Evolutionary conservation across 495 filamentous ascomycete genomes (phyloP), one percentile per base, ranked within the genome.

Genomic region (Aspergillus incahuasiensis): DNA sequence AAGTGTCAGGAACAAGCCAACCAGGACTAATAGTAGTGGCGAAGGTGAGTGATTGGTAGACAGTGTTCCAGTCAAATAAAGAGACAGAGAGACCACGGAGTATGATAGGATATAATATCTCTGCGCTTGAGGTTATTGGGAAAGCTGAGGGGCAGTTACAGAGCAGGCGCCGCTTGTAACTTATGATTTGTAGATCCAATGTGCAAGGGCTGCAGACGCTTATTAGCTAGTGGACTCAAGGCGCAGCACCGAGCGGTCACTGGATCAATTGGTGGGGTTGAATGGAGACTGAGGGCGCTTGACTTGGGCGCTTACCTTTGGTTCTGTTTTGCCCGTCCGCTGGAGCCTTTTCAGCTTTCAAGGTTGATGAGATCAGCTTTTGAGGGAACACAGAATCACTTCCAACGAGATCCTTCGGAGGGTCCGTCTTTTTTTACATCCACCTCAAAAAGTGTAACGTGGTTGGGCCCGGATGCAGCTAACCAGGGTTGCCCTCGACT

Each of bases 381-480:
- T 56, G 54, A 42, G 49, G 44, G 59, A 63, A 60, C 54, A 60
- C 42, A 61, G 63, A 61, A 59, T 57, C 39, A 61, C 66, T 65
- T 64, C 54, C n/a, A 58, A 71, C 59, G 18, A 54, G 55, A 56
- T 59, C 44, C 42, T 49, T 55, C 57, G 72, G 68, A 69, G 64
- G 60, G 57, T 59, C 66, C 68, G 66, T 41, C 56, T 68, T 65
- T 73, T 63, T 71, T 64, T 61, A 74, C 63, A 62, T 63, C 63
- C 64, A 68, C 61, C 20, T 66, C 62, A 51, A 35, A n/a, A 64
- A 68, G 67, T 72, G 72, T 73, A 75, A 76, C 73, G 72, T 76
- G 74, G 73, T 78, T 75, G 73, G 74, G 75, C 74, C 73, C 66
- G 68, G 71, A 76, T 76, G 75, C 75, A 78, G 75, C 63, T 55